Evolutionary conservation across 2,329 filamentous ascomycete genomes (phyloP), one percentile per base, ranked within the genome.

Genomic region (Aspergillus eucalypticola): DNA sequence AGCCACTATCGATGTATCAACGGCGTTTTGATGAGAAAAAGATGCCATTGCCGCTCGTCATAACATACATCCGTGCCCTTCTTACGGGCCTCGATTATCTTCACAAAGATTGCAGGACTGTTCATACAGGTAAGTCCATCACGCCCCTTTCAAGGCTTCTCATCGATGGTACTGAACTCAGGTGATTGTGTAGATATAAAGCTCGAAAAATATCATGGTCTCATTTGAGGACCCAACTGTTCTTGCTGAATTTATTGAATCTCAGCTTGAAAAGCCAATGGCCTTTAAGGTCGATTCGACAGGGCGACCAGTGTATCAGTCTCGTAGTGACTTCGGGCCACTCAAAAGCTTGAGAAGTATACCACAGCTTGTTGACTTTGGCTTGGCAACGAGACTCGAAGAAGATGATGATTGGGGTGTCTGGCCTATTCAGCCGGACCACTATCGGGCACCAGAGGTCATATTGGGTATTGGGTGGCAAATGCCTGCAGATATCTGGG

Each of bases 61-160:
- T 76, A 64, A 68, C 67, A 53, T 69, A 76, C 52, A 64, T 80
- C 56, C 70, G 69, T 53, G 67, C 70, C 57, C 70, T 81, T 56
- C 73, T 81, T 35, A 68, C 71, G 25, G 74, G 75, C 15, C 75
- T 81, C 39, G 73, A 81, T 56, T 80, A 79, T 66, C 73, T 81
- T 3, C 77, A 81, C 58, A 69, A 72, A 32, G 69, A 76, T 56
- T 79, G 76, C 60, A 73, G 70, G 53, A 66, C 73, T 52, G 75
- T 81, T 32, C 75, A 81, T 67, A 80, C 77, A 1, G 76, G 76
- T 78, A 68, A 50, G 66, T 25, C 23, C 6, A 25, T 25, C 21
- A 23, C 21, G 21, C 21, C 21, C 21, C 21, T 23, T 23, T 23
- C 21, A 23, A 23, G 21, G 21, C 21, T 23, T 23, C 4, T 23